Evolutionary conservation across 441 rosid genomes (phyloP).

Genomic region (Populus trichocarpa): DNA sequence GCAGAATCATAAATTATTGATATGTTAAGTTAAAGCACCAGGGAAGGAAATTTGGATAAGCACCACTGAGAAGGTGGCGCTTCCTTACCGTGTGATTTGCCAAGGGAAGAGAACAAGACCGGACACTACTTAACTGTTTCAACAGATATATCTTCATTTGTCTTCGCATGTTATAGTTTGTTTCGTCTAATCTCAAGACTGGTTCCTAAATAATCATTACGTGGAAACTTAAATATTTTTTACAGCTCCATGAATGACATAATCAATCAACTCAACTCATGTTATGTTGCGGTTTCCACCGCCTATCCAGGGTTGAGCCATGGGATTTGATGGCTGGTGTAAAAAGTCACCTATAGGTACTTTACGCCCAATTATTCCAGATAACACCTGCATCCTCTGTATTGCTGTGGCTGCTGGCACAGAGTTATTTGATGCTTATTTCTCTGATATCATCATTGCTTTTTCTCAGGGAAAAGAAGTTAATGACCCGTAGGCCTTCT

Average conservation of each 20-base stretch:
- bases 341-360: not conserved
- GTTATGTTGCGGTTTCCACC: too few relatives aligned
- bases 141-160: not conserved
- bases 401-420: slow-evolving; percentile 16
- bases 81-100: not conserved
- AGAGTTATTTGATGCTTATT: slow-evolving; percentile 20
- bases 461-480: slow-evolving; percentile 6
- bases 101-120: not conserved
- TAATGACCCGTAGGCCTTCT: slow-evolving; percentile 14
- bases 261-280: too few relatives aligned
- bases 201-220: too few relatives aligned
- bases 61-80: not conserved
- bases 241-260: not conserved
- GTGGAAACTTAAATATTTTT: too few relatives aligned
- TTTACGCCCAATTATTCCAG: slow-evolving; percentile 14
- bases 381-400: slow-evolving; percentile 25
- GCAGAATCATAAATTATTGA: too few relatives aligned
- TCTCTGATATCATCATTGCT: slow-evolving; percentile 12
- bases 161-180: too few relatives aligned
- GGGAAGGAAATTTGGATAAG: not conserved
- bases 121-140: not conserved
- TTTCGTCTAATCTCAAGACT: too few relatives aligned
- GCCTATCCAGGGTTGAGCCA: too few relatives aligned
- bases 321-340: too few relatives aligned
- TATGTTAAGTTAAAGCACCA: not conserved